Conservation (phyloP, 1,139 yeast genomes). For the Pichia sp. region DNA sequence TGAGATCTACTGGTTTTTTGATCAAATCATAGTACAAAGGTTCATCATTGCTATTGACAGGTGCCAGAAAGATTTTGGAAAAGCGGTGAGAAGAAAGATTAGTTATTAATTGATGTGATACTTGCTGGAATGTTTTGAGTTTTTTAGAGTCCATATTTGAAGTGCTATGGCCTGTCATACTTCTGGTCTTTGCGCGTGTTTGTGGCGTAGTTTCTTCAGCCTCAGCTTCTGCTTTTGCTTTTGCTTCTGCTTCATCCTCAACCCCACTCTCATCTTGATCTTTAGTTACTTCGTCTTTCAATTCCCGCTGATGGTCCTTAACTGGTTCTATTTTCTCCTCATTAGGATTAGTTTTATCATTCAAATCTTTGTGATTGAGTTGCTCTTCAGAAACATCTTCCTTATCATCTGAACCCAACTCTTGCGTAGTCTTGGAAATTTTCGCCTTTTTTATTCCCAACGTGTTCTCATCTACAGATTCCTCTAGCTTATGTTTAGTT, state of each 20-base stretch:
- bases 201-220: not conserved
- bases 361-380: no score
- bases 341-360: no score
- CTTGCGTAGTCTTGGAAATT: not conserved
- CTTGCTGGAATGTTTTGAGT: constrained; percentile 42
- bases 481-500: constrained; percentile 3
- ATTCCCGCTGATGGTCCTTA: no score
- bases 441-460: not conserved
- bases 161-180: constrained; percentile 1
- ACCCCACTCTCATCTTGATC: no score
- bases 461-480: not conserved
- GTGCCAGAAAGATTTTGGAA: constrained; percentile 66
- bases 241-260: not conserved
- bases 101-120: constrained; percentile 50
- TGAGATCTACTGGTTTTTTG: constrained; percentile 59
- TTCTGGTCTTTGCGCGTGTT: constrained; percentile 8
- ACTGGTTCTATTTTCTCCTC: no score
- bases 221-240: not conserved
- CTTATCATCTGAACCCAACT: not conserved
- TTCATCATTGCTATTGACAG: constrained; percentile 61
- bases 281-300: no score
- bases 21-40: constrained; percentile 60
- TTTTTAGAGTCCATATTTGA: not conserved
- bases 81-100: constrained; percentile 64
- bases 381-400: no score